Percentiles rank a stretch among this genome's conserved stretches.
Conservation (phyloP, 139 green algal genomes). For the Coelastrella sp. region DNA sequence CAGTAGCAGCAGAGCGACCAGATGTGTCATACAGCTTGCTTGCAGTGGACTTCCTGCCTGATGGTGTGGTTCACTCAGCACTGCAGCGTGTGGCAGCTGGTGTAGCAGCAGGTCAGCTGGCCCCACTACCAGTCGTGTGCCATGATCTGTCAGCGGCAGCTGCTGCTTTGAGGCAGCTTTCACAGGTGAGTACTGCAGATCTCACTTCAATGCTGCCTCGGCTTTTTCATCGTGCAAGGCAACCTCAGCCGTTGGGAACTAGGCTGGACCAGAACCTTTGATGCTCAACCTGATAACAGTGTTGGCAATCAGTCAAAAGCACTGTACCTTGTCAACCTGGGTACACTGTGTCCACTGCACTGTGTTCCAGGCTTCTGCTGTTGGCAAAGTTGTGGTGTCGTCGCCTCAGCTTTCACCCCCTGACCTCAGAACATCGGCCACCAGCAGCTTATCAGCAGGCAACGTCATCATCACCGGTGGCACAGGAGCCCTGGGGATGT, state of each 20-base stretch:
- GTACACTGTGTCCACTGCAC: background rate
- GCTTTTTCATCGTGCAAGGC: background rate
- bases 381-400: constrained; percentile 84
- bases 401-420: background rate
- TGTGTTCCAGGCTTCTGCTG: constrained; percentile 64
- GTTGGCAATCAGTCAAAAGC: background rate
- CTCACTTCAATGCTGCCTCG: background rate
- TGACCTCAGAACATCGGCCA: constrained; percentile 4
- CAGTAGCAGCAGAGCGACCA: constrained; percentile 78
- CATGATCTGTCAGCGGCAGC: constrained; percentile 57
- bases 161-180: constrained; percentile 68
- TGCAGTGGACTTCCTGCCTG: constrained; percentile 83
- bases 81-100: constrained; percentile 61
- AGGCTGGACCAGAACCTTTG: background rate
- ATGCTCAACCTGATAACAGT: background rate
- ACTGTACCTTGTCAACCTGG: background rate
- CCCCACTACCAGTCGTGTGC: constrained; percentile 52
- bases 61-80: constrained; percentile 38
- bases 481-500: constrained; percentile 67
- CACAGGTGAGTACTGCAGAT: constrained; percentile 22
- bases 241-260: background rate
- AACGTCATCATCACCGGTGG: constrained; percentile 68
- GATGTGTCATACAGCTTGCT: constrained; percentile 81
- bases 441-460: background rate
- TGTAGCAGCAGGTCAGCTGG: constrained; percentile 52